Evolutionary conservation across 208 protist genomes (phyloP).

Genomic region (Trichomonas vaginalis): DNA sequence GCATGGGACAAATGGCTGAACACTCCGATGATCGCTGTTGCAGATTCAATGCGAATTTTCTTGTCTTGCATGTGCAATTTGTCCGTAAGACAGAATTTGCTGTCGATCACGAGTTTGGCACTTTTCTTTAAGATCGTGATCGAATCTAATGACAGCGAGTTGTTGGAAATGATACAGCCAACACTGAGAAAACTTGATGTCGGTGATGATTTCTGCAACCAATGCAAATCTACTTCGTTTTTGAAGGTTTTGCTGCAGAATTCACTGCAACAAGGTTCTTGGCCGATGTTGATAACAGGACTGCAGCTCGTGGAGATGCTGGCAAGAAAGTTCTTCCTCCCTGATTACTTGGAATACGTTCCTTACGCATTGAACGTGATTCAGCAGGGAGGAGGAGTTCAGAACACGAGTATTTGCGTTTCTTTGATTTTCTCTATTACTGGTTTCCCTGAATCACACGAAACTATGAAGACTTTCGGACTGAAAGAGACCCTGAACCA

Average conservation of each 20-base stretch:
- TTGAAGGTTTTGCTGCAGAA: not conserved
- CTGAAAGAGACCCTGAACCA: not conserved
- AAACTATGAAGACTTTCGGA: not conserved
- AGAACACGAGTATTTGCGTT: not conserved
- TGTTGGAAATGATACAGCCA: not conserved
- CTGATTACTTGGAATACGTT: not conserved
- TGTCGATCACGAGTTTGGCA: not conserved
- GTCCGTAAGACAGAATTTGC: not conserved
- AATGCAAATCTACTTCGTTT: not conserved
- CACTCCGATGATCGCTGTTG: not conserved
- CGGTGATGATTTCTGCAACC: not conserved
- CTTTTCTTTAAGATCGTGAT: not conserved
- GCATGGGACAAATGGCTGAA: not conserved
- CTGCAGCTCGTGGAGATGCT: not conserved
- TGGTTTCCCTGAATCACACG: not conserved
- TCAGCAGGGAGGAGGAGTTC: not conserved
- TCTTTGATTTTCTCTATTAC: not conserved
- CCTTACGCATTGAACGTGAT: not conserved
- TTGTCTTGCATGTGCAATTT: not conserved
- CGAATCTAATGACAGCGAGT: not conserved
- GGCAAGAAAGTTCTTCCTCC: not conserved
- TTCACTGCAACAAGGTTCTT: not conserved
- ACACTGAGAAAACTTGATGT: not conserved
- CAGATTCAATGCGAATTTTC: not conserved
- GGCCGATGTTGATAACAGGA: not conserved